Evolutionary conservation across 441 rosid species (phyloP).

Genomic region (Flueggea neowawraea): DNA sequence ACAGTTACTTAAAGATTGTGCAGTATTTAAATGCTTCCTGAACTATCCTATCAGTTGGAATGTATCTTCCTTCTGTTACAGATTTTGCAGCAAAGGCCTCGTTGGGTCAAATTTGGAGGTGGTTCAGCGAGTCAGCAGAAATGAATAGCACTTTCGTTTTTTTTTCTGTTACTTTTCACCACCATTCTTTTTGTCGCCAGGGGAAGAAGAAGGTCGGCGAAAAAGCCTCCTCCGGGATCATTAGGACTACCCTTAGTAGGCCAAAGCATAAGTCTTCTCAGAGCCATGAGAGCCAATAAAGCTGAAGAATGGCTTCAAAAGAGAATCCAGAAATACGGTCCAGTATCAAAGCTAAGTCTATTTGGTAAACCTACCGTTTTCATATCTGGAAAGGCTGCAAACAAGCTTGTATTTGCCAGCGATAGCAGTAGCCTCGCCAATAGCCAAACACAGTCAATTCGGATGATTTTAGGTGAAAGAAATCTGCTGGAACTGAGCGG

Average conservation of each 20-base stretch:
- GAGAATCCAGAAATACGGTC: slow-evolving; percentile 28
- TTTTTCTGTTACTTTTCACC: too few relatives aligned
- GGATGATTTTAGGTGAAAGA: slow-evolving; percentile 30
- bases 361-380: slow-evolving; percentile 28
- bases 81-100: too few relatives aligned
- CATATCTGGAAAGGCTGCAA: slow-evolving; percentile 37
- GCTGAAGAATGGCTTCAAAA: slow-evolving; percentile 26
- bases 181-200: too few relatives aligned
- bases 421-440: slow-evolving; percentile 7
- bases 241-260: slow-evolving; percentile 24
- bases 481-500: slow-evolving; percentile 29
- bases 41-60: too few relatives aligned
- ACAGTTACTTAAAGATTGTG: too few relatives aligned
- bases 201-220: not conserved
- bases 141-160: too few relatives aligned
- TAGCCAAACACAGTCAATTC: slow-evolving; percentile 20
- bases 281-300: slow-evolving; percentile 20
- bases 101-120: too few relatives aligned
- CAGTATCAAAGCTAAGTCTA: slow-evolving; percentile 27
- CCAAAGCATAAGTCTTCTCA: slow-evolving; percentile 23
- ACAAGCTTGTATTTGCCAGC: slow-evolving; percentile 35
- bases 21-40: too few relatives aligned
- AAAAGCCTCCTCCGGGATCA: slow-evolving; percentile 29
- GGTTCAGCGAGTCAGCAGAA: too few relatives aligned
- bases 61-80: too few relatives aligned